Conservation (phyloP, 192 early-diverging fungal genomes). For the Linnemannia exigua region DNA sequence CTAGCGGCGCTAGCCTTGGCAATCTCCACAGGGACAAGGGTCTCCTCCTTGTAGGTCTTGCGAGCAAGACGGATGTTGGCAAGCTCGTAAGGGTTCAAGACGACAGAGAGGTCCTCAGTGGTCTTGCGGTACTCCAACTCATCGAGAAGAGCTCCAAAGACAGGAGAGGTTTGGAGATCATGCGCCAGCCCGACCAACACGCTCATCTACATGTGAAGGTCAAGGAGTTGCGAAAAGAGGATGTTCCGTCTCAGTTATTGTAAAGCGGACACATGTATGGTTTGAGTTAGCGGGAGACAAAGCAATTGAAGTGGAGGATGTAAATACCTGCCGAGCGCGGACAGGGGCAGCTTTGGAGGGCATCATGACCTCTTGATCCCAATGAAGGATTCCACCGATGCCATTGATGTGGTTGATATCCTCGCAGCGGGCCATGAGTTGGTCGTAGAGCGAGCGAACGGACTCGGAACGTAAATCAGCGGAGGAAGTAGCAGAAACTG, state of each 20-base stretch:
- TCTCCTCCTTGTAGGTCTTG: slow-evolving; percentile 32
- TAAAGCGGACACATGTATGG: neutral
- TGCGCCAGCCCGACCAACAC: slow-evolving; percentile 44
- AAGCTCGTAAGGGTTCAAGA: slow-evolving; percentile 41
- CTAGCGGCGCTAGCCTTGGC: slow-evolving; percentile 36
- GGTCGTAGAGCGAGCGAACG: slow-evolving; percentile 47
- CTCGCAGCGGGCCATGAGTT: slow-evolving; percentile 33
- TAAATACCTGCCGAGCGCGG: slow-evolving; percentile 33
- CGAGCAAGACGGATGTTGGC: slow-evolving; percentile 44
- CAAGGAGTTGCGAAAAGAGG: neutral
- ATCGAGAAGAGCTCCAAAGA: slow-evolving; percentile 39
- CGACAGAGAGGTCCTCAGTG: slow-evolving; percentile 19
- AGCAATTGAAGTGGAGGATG: neutral
- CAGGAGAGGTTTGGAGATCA: slow-evolving; percentile 27
- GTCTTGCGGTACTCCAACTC: slow-evolving; percentile 32
- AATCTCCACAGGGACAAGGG: slow-evolving; percentile 28
- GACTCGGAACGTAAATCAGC: slow-evolving; percentile 43
- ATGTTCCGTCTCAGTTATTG: neutral
- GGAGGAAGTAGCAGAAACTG: slow-evolving; percentile 39
- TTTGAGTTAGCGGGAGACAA: neutral
- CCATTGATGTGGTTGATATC: slow-evolving; percentile 26
- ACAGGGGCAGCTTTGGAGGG: slow-evolving; percentile 38
- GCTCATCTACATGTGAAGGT: slow-evolving; percentile 22
- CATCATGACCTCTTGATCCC: slow-evolving; percentile 62
- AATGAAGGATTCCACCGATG: slow-evolving; percentile 31